Evolutionary conservation across 129 eudicot genomes (phyloP).

Genomic region (Ambrosia trifida): DNA sequence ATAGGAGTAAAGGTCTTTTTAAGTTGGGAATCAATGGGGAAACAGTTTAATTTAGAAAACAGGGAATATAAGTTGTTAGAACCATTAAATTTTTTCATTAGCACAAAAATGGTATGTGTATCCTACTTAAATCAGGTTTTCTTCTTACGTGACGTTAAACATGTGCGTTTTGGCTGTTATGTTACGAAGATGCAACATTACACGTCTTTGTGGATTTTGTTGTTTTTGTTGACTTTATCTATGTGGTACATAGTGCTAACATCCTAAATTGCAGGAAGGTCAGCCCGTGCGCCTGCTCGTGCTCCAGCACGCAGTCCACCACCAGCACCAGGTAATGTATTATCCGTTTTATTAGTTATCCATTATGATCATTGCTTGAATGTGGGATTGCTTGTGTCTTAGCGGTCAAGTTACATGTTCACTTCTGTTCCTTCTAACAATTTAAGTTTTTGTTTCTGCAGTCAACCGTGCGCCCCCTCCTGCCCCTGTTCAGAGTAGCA

Average conservation of each 20-base stretch:
- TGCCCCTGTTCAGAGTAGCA: slow-evolving; percentile 64
- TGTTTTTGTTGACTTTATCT: not conserved
- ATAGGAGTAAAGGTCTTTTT: too few species aligned
- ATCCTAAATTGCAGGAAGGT: slow-evolving; percentile 60
- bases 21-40: too few species aligned
- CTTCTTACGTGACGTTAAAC: not conserved
- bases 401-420: not conserved
- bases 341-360: not conserved
- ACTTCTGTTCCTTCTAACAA: not conserved
- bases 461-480: slow-evolving; percentile 86
- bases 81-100: too few species aligned
- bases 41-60: too few species aligned
- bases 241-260: slow-evolving; percentile 7
- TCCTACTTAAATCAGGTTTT: not conserved
- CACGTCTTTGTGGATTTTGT: not conserved
- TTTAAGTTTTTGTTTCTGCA: slow-evolving; percentile 24
- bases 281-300: slow-evolving; percentile 87
- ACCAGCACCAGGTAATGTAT: slow-evolving; percentile 58
- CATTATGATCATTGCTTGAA: not conserved
- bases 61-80: too few species aligned
- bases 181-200: not conserved
- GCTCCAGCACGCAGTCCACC: slow-evolving; percentile 68
- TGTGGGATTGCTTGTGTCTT: not conserved
- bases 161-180: not conserved
- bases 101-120: too few species aligned